Evolutionary conservation across 768 basidiomycete genomes (phyloP).

Genomic region (Suillus americanus): DNA sequence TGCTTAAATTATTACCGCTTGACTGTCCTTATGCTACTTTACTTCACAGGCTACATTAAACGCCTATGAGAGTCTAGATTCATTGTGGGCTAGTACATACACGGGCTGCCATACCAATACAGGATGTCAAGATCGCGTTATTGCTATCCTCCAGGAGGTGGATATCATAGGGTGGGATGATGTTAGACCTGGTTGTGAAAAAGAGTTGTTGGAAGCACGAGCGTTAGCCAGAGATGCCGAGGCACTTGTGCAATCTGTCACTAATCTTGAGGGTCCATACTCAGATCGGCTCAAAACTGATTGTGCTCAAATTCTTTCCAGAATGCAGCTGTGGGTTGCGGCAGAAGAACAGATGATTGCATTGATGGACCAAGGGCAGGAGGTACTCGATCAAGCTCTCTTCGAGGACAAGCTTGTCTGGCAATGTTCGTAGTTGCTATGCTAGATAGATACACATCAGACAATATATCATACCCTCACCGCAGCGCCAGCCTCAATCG

Average conservation of each 20-base stretch:
- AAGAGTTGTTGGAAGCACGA: neutral
- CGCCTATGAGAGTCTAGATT: neutral
- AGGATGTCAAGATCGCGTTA: neutral
- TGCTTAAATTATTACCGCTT: neutral
- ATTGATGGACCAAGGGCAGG: neutral
- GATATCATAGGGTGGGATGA: neutral
- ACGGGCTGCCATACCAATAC: neutral
- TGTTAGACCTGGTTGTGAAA: neutral
- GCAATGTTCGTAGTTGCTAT: neutral
- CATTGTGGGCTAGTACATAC: neutral
- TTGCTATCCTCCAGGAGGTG: neutral
- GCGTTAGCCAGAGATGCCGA: neutral
- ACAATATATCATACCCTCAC: neutral
- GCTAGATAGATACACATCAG: neutral
- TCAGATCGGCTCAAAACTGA: neutral
- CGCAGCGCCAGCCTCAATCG: neutral
- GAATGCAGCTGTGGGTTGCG: neutral
- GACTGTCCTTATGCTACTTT: neutral
- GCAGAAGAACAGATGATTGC: neutral
- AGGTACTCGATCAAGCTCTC: neutral
- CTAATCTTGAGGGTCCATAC: neutral
- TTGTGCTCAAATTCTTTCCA: neutral
- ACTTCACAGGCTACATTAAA: neutral
- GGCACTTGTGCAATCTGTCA: neutral
- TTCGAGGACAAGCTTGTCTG: neutral